phyloP scores from a whole-genome alignment of 2,329 filamentous ascomycete species.

The Phialophora macrospora region DNA sequence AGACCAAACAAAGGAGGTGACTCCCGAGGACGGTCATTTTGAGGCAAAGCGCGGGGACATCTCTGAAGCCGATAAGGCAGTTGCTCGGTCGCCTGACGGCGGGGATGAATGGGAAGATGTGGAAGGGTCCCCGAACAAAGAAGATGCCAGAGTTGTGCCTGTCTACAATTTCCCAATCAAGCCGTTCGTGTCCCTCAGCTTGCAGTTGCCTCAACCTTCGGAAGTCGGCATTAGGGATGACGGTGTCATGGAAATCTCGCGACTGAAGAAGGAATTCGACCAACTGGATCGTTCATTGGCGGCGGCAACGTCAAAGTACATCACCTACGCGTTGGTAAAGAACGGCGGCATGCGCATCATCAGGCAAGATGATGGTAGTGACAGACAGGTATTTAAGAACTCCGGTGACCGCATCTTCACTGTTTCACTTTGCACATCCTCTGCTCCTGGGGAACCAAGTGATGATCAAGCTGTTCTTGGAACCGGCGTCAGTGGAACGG shows the following conservation, averaged over 20 bases:
- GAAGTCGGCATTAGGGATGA: constrained; percentile 72
- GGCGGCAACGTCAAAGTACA: constrained; percentile 86
- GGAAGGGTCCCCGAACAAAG: constrained; percentile 66
- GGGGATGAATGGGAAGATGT: constrained; percentile 92
- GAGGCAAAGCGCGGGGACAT: neutral
- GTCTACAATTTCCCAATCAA: constrained; percentile 97
- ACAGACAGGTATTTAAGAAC: constrained; percentile 89
- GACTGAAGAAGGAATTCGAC: constrained; percentile 96
- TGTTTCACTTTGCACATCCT: constrained; percentile 76
- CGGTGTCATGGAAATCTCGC: constrained; percentile 86
- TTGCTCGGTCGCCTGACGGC: constrained; percentile 46
- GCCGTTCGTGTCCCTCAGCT: constrained; percentile 88
- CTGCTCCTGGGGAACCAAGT: constrained; percentile 56
- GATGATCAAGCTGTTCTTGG: constrained; percentile 84
- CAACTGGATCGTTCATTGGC: constrained; percentile 94
- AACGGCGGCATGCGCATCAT: constrained; percentile 92
- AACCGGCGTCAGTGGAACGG: constrained; percentile 90
- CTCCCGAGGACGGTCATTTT: neutral
- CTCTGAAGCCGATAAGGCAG: constrained; percentile 5
- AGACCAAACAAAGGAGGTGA: constrained; percentile 3
- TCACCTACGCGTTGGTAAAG: constrained; percentile 92
- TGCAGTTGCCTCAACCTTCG: constrained; percentile 63
- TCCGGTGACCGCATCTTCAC: constrained; percentile 95
- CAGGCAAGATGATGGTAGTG: constrained; percentile 87
- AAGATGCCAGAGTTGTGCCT: constrained; percentile 67